These are phyloP conservation scores for Candida patagonica DNA, from an alignment of 805 yeast species.

Conservation along the genomic window DNA sequence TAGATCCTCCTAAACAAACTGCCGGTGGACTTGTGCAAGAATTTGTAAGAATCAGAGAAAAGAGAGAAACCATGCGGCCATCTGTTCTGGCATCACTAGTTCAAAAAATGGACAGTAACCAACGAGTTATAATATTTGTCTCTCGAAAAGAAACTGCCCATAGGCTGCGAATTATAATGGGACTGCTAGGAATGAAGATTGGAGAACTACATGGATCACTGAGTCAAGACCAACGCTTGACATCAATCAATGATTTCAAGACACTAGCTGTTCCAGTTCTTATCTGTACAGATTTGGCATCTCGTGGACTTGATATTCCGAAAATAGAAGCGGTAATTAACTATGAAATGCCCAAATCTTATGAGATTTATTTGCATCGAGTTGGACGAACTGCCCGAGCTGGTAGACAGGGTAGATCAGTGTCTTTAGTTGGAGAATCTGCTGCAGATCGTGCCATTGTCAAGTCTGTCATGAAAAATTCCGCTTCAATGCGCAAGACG, in stretches of 20 bases:
- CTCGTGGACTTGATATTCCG: slow-evolving; percentile 98
- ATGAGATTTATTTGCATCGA: slow-evolving; percentile 89
- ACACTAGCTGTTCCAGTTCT: slow-evolving; percentile 75
- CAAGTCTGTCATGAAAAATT: slow-evolving; percentile 73
- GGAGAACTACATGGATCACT: slow-evolving; percentile 74
- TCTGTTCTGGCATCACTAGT: slow-evolving; percentile 70
- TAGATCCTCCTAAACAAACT: slow-evolving; percentile 92
- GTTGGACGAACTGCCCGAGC: slow-evolving; percentile 99
- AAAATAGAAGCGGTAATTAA: slow-evolving; percentile 92
- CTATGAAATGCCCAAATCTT: slow-evolving; percentile 89
- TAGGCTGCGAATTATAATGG: slow-evolving; percentile 71
- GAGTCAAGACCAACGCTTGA: slow-evolving; percentile 85
- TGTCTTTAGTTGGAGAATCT: slow-evolving; percentile 89
- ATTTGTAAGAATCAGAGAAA: slow-evolving; percentile 78
- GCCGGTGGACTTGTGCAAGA: slow-evolving; percentile 88
- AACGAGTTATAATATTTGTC: slow-evolving; percentile 81
- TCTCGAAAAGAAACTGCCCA: slow-evolving; percentile 90
- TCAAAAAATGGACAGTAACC: slow-evolving; percentile 56
- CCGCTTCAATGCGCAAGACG: slow-evolving; percentile 33
- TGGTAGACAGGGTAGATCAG: slow-evolving; percentile 89
- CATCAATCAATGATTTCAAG: slow-evolving; percentile 74
- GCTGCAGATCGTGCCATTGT: slow-evolving; percentile 83
- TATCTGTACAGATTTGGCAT: slow-evolving; percentile 95
- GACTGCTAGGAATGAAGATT: slow-evolving; percentile 56
- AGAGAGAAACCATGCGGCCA: slow-evolving; percentile 74